Evolutionary conservation across 257 asterid genomes (phyloP).

Genomic region (Ehretia macrophylla): DNA sequence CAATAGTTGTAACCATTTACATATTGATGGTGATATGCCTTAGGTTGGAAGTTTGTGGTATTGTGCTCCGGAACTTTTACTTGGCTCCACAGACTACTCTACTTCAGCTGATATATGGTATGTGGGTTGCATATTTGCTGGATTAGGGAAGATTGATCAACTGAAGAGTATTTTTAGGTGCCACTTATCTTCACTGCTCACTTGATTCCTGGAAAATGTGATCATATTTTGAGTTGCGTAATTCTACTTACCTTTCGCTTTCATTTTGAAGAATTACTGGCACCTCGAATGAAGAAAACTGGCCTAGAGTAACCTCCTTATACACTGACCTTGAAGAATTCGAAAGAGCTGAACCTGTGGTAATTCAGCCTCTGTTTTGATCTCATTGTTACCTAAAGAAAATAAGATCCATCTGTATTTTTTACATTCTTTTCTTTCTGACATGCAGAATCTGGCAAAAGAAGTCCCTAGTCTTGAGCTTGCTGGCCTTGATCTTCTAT

Average conservation of each 20-base stretch:
- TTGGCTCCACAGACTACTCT: slow-evolving; percentile 18
- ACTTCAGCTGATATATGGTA: slow-evolving; percentile 23
- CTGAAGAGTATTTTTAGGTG: slow-evolving; percentile 21
- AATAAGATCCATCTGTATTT: too few relatives aligned
- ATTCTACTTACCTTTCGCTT: not conserved
- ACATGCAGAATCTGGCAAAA: not conserved
- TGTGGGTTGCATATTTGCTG: slow-evolving; percentile 25
- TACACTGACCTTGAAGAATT: not conserved
- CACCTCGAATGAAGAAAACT: not conserved
- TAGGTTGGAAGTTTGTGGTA: slow-evolving; percentile 5
- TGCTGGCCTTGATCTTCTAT: not conserved
- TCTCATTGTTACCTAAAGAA: too few relatives aligned
- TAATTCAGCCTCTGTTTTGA: too few relatives aligned
- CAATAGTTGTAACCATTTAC: too few relatives aligned
- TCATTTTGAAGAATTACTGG: not conserved
- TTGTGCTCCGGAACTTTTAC: slow-evolving; percentile 22
- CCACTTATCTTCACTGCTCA: not conserved
- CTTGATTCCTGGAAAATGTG: too few relatives aligned
- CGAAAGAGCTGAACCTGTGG: not conserved
- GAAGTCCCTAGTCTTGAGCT: not conserved
- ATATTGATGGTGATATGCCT: not conserved
- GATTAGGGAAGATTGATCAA: slow-evolving; percentile 9
- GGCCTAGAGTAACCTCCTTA: not conserved
- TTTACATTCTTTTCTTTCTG: too few relatives aligned
- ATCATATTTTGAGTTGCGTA: not conserved